Evolutionary conservation across 2,329 filamentous ascomycete species (phyloP).

Genomic region (Cladorrhinum sp.): DNA sequence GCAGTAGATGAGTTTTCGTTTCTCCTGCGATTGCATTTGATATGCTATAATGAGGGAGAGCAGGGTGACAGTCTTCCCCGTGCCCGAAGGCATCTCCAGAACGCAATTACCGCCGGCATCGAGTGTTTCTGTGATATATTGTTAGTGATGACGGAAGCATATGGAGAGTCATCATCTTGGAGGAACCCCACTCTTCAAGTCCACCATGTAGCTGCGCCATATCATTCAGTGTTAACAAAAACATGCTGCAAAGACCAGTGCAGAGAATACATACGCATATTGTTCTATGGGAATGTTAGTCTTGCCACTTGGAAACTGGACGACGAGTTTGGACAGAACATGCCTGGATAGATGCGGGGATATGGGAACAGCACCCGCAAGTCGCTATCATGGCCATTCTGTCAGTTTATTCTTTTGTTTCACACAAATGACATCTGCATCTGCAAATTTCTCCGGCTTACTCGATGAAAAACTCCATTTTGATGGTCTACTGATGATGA

Average conservation of each 20-base stretch:
- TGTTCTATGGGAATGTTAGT: conserved; percentile 27
- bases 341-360: conserved; percentile 57
- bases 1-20: conserved; percentile 96
- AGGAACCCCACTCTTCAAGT: conserved; percentile 48
- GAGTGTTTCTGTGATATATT: conserved; percentile 62
- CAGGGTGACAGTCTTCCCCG: conserved; percentile 93
- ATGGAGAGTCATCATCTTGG: neutral
- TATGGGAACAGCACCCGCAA: conserved; percentile 58
- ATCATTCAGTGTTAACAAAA: conserved; percentile 12
- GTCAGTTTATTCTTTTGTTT: conserved; percentile 3
- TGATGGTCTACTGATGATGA: conserved; percentile 20
- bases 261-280: conserved; percentile 28
- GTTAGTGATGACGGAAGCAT: conserved; percentile 9
- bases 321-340: conserved; percentile 19
- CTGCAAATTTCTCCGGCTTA: conserved; percentile 34
- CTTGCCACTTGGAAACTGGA: neutral
- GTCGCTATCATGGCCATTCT: conserved; percentile 40
- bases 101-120: conserved; percentile 95
- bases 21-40: conserved; percentile 88
- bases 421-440: neutral
- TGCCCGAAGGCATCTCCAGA: conserved; percentile 97
- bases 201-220: conserved; percentile 51
- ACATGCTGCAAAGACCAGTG: neutral
- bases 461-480: conserved; percentile 54
- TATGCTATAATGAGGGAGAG: conserved; percentile 95